Percentiles rank a stretch among this genome's conserved stretches.
These are phyloP conservation scores for Zangia roseola DNA, from an alignment of 768 basidiomycete species.

Conservation along the genomic window DNA sequence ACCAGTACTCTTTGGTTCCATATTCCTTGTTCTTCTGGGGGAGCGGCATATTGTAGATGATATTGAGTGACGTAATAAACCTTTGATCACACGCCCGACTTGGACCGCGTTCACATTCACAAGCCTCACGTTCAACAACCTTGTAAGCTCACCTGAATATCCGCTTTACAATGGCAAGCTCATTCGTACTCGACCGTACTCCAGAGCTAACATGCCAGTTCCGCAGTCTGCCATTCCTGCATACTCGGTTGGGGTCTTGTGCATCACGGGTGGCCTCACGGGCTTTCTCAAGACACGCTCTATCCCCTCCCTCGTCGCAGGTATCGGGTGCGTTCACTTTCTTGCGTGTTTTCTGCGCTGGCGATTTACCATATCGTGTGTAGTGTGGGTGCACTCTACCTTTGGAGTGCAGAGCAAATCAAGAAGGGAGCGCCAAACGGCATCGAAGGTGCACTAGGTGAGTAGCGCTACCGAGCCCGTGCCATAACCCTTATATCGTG, in stretches of 20 bases:
- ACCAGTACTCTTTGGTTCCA: conserved; percentile 70
- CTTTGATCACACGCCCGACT: conserved; percentile 13
- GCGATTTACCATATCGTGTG: conserved; percentile 1
- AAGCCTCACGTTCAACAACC: neutral
- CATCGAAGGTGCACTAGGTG: conserved; percentile 77
- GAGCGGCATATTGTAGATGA: conserved; percentile 31
- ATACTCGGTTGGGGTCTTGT: conserved; percentile 72
- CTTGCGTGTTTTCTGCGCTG: neutral
- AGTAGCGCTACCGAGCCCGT: conserved; percentile 13
- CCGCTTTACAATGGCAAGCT: conserved; percentile 29
- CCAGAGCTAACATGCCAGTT: conserved; percentile 25
- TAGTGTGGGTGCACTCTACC: conserved; percentile 76
- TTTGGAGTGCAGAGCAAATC: conserved; percentile 77
- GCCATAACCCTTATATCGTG: neutral
- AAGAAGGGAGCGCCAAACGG: conserved; percentile 71
- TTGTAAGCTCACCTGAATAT: conserved; percentile 21
- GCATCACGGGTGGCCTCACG: conserved; percentile 72
- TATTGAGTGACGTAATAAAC: neutral
- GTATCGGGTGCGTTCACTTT: conserved; percentile 57
- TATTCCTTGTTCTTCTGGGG: conserved; percentile 71
- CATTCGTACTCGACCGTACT: neutral
- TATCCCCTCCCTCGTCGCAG: conserved; percentile 80
- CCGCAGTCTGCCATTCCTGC: conserved; percentile 79
- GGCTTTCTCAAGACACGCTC: conserved; percentile 73
- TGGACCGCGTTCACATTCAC: neutral